A percentile compares a stretch with the other conserved stretches of the same genome.
Evolutionary conservation across 2,329 filamentous ascomycete genomes (phyloP).

Genomic region (Colletotrichum higginsianum): DNA sequence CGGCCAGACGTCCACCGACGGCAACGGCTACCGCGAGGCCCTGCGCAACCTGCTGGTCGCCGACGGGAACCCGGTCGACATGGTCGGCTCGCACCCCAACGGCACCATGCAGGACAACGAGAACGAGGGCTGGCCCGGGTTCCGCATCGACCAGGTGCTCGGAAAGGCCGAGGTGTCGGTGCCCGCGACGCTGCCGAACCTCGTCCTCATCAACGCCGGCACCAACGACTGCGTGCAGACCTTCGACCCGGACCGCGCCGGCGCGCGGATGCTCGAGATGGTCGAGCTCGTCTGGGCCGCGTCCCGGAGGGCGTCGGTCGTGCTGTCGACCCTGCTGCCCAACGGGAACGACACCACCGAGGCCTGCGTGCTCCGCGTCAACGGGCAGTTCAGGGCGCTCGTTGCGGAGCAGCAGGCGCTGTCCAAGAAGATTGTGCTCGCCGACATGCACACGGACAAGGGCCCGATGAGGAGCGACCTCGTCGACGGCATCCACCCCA

Average conservation of each 20-base stretch:
- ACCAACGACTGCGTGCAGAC: constrained; percentile 60
- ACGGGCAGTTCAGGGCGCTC: constrained; percentile 51
- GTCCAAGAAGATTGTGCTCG: constrained; percentile 54
- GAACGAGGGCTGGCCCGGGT: constrained; percentile 61
- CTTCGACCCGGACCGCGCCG: constrained; percentile 49
- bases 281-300: constrained; percentile 52
- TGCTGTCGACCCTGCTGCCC: constrained; percentile 57
- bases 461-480: constrained; percentile 52
- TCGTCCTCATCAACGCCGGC: constrained; percentile 59
- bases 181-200: constrained; percentile 53
- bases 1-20: constrained; percentile 53
- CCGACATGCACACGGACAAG: constrained; percentile 55
- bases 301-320: constrained; percentile 52
- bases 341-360: constrained; percentile 49
- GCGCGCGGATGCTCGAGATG: constrained; percentile 53
- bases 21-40: constrained; percentile 57
- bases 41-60: constrained; percentile 51
- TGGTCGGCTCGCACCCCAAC: constrained; percentile 57
- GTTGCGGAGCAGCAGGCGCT: constrained; percentile 46
- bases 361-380: constrained; percentile 51
- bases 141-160: constrained; percentile 57
- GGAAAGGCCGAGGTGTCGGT: constrained; percentile 52
- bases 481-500: constrained; percentile 57
- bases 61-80: constrained; percentile 55
- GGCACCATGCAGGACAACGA: constrained; percentile 59